Evolutionary conservation across 2,329 filamentous ascomycete genomes (phyloP).

Genomic region (Aspergillus arachidicola): DNA sequence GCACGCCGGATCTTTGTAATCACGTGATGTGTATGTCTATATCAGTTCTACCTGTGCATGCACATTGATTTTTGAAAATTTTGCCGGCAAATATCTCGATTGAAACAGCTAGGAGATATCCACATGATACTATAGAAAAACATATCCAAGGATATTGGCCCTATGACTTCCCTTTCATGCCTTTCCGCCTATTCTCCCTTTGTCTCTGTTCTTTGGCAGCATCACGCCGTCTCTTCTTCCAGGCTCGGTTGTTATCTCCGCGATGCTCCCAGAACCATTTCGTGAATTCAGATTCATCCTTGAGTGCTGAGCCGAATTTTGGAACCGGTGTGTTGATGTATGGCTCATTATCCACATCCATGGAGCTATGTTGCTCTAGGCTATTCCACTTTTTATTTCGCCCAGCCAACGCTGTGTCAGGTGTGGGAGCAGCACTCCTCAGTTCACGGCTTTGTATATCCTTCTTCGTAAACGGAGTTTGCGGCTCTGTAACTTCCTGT

Average conservation of each 20-base stretch:
- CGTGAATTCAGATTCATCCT: slow-evolving; percentile 58
- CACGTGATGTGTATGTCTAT: not conserved
- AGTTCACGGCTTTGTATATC: slow-evolving; percentile 69
- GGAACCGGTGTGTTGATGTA: slow-evolving; percentile 29
- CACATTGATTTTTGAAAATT: not conserved
- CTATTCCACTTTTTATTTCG: slow-evolving; percentile 35
- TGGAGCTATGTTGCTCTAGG: slow-evolving; percentile 17
- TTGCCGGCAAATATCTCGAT: not conserved
- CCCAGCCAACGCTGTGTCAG: slow-evolving; percentile 80
- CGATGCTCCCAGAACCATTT: slow-evolving; percentile 64
- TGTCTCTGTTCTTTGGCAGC: slow-evolving; percentile 63
- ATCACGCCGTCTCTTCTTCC: slow-evolving; percentile 60
- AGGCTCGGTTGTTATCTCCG: slow-evolving; percentile 53
- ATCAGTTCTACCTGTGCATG: not conserved
- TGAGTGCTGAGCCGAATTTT: slow-evolving; percentile 19
- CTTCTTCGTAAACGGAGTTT: slow-evolving; percentile 80
- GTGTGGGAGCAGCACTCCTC: slow-evolving; percentile 91
- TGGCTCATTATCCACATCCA: slow-evolving; percentile 28
- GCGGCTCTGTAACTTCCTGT: slow-evolving; percentile 55
- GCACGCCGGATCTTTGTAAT: not conserved
- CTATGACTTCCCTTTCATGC: slow-evolving; percentile 42
- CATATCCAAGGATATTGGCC: not conserved
- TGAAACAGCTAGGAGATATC: not conserved
- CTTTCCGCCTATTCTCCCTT: slow-evolving; percentile 59
- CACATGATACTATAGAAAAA: not conserved